Conservation (phyloP, 306 rosid species). For the Potentilla sterilis region DNA sequence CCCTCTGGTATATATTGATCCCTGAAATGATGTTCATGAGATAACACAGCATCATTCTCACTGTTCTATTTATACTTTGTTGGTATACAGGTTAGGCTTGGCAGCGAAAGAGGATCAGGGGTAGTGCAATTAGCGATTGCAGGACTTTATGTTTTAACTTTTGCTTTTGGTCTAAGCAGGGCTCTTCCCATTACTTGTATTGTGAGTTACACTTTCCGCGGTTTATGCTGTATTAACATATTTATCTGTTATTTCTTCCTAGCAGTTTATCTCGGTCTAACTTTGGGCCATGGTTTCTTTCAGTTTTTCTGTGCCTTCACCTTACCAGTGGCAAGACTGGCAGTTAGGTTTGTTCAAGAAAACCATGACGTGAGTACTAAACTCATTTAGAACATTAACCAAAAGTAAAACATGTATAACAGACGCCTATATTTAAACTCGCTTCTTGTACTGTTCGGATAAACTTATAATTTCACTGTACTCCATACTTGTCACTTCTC, state of each 20-base stretch:
- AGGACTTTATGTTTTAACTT: slow-evolving; percentile 50
- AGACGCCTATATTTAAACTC: background rate
- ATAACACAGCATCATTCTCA: background rate
- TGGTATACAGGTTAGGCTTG: slow-evolving; percentile 68
- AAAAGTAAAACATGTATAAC: background rate
- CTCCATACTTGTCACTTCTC: background rate
- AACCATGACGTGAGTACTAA: slow-evolving; percentile 60
- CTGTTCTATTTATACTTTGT: slow-evolving; percentile 10
- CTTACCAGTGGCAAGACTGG: slow-evolving; percentile 69
- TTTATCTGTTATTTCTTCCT: background rate
- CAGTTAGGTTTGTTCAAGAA: slow-evolving; percentile 61
- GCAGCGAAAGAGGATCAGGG: slow-evolving; percentile 54
- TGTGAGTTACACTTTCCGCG: slow-evolving; percentile 38
- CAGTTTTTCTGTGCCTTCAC: slow-evolving; percentile 75
- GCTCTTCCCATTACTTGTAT: slow-evolving; percentile 62
- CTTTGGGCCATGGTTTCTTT: slow-evolving; percentile 1
- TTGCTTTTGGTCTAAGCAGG: slow-evolving; percentile 53
- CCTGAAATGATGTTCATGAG: background rate
- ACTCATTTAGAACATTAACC: background rate
- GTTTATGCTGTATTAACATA: background rate
- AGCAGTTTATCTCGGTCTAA: background rate
- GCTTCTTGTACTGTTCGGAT: background rate
- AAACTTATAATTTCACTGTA: background rate
- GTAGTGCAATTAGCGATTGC: slow-evolving; percentile 54
- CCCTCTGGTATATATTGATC: slow-evolving; percentile 61